Percentiles rank a stretch among this genome's conserved stretches.
Conservation (phyloP, 2,329 filamentous ascomycete genomes). For the Neofusicoccum sp. region DNA sequence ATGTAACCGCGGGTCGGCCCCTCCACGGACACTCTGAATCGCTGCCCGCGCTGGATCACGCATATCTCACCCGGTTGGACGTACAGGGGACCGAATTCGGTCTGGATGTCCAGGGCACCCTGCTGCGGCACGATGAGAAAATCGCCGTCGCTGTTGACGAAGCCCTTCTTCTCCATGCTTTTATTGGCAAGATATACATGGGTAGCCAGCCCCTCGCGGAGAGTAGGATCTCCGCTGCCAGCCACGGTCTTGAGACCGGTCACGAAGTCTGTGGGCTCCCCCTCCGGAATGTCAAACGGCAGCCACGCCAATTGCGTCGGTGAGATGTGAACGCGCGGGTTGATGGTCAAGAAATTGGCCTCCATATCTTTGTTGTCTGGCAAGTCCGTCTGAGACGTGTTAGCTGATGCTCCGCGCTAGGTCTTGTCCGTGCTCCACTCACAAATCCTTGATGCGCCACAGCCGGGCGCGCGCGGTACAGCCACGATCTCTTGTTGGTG, state of each 20-base stretch:
- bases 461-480: constrained; percentile 40
- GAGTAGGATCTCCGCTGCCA: constrained; percentile 41
- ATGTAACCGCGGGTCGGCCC: constrained; percentile 42
- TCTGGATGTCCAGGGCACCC: constrained; percentile 73
- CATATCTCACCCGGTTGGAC: constrained; percentile 77
- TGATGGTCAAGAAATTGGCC: constrained; percentile 38
- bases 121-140: constrained; percentile 76
- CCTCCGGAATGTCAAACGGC: constrained; percentile 39
- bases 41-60: constrained; percentile 44
- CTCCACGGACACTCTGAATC: constrained; percentile 40
- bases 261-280: constrained; percentile 35
- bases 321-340: constrained; percentile 40
- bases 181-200: constrained; percentile 39
- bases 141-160: constrained; percentile 70
- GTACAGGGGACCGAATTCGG: constrained; percentile 73
- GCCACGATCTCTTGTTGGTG: constrained; percentile 39
- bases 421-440: constrained; percentile 24
- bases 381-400: constrained; percentile 32
- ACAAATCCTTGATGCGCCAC: constrained; percentile 44
- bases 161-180: constrained; percentile 42
- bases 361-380: constrained; percentile 41
- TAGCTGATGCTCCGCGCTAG: not conserved
- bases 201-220: constrained; percentile 39
- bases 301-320: constrained; percentile 42
- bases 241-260: constrained; percentile 41